Conservation (phyloP, 257 asterid genomes). For the Solanum okadae region DNA sequence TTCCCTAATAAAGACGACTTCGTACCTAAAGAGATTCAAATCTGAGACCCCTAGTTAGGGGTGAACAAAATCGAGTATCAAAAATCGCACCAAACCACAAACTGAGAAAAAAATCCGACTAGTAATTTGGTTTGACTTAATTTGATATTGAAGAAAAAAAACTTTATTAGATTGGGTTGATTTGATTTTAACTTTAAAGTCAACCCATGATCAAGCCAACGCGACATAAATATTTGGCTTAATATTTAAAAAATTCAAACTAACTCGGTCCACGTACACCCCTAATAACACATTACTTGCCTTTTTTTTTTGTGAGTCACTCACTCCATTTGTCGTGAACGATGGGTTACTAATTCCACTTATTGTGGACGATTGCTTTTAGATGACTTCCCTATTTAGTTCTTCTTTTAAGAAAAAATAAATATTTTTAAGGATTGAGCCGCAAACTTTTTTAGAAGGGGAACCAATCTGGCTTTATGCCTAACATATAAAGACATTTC, state of each 20-base stretch:
- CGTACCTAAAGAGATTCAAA: background rate
- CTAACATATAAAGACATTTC: constrained; percentile 9
- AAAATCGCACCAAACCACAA: no score
- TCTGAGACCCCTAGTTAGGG: no score
- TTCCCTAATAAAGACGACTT: no score
- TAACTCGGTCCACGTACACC: no score
- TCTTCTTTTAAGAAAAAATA: background rate
- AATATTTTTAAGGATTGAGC: background rate
- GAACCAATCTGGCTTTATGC: constrained; percentile 19
- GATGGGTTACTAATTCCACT: background rate
- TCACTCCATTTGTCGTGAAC: background rate
- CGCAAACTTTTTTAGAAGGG: background rate
- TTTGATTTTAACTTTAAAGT: background rate
- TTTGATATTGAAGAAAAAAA: no score
- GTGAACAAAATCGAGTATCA: no score
- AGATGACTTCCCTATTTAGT: background rate
- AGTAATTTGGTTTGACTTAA: no score
- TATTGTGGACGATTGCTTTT: background rate
- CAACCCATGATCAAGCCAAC: background rate
- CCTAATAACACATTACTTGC: background rate
- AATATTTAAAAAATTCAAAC: no score
- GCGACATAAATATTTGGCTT: no score
- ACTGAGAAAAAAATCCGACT: no score
- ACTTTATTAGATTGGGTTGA: background rate
- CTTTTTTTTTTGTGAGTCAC: background rate